phyloP scores from a whole-genome alignment of 495 filamentous ascomycete species.

The Durotheca rogersii region DNA sequence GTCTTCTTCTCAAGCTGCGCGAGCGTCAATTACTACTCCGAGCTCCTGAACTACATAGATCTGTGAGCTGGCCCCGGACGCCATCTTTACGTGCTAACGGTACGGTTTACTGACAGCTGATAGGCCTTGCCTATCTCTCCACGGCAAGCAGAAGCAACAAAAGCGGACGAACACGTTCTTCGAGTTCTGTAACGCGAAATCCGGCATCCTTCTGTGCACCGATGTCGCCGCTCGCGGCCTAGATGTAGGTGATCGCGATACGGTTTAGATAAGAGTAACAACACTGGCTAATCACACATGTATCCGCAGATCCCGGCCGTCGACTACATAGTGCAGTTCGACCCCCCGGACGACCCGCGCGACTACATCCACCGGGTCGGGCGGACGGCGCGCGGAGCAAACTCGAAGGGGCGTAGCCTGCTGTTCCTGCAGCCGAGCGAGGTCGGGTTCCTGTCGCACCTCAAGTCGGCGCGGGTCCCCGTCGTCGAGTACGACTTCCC shows the following conservation, averaged over 20 bases:
- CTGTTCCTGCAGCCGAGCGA: conserved; percentile 93
- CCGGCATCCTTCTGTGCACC: conserved; percentile 90
- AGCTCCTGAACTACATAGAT: conserved; percentile 95
- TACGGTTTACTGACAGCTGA: conserved; percentile 35
- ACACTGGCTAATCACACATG: conserved; percentile 12
- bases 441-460: conserved; percentile 85
- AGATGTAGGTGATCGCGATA: conserved; percentile 59
- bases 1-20: conserved; percentile 95
- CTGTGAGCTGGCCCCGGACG: conserved; percentile 77
- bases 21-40: conserved; percentile 90
- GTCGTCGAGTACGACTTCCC: conserved; percentile 97
- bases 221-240: conserved; percentile 93
- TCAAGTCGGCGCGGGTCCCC: conserved; percentile 89
- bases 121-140: conserved; percentile 39
- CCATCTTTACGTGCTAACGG: too few relatives aligned
- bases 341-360: conserved; percentile 85
- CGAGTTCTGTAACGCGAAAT: conserved; percentile 92
- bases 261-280: background rate
- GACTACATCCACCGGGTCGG: conserved; percentile 98
- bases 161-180: conserved; percentile 98
- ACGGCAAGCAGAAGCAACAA: conserved; percentile 97
- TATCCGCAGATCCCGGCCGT: conserved; percentile 84
- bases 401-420: conserved; percentile 78
- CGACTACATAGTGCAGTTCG: conserved; percentile 95
- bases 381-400: conserved; percentile 84